Evolutionary conservation across 2,329 filamentous ascomycete genomes (phyloP), one percentile per base, ranked within the genome.

Genomic region (Neurospora sp.): DNA sequence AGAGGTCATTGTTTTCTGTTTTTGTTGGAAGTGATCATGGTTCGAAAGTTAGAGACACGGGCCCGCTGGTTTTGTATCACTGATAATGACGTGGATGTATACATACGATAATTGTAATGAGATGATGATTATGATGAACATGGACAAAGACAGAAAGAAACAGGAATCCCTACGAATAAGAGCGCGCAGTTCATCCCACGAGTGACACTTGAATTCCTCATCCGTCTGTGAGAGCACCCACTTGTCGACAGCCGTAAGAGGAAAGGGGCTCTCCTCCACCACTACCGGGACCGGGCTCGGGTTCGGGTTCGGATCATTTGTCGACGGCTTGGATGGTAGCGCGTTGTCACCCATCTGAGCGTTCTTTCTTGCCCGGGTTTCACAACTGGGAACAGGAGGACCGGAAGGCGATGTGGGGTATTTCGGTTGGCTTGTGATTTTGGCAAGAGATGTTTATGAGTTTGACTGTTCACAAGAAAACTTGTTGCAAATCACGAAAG

Each of bases 111-210:
- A 33, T 33, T 58, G 13, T 58, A 58, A 62, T 62, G 52, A 62
- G 52, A 62, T 4, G 23, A 62, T 15, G 46, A 19, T 19, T 1
- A 19, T 19, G 19, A 19, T 19, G 19, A 58, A 4, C 3, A 58
- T 9, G 17, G 8, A 19, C 17, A 52, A 52, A 17, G 10, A 23
- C 2, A 58, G 38, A 43, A 68, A 33, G 28, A 66, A 66, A 15
- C 1, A 36, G 17, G 6, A 68, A 46, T 73, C 84, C 52, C 75
- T 78, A 89, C 87, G 81, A 73, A 93, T 89, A 70, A 96, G 86
- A 10, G 86, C 81, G 77, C 86, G 87, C 72, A 96, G 85, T 70
- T 91, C 85, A 13, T 88, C 84, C 95, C 94, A 97, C 67, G 87
- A 84, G 79, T 94, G 89, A 66, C 85, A 84, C 72, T 84, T 81